Conservation (phyloP, 306 rosid species). For the Quillaja saponaria region DNA sequence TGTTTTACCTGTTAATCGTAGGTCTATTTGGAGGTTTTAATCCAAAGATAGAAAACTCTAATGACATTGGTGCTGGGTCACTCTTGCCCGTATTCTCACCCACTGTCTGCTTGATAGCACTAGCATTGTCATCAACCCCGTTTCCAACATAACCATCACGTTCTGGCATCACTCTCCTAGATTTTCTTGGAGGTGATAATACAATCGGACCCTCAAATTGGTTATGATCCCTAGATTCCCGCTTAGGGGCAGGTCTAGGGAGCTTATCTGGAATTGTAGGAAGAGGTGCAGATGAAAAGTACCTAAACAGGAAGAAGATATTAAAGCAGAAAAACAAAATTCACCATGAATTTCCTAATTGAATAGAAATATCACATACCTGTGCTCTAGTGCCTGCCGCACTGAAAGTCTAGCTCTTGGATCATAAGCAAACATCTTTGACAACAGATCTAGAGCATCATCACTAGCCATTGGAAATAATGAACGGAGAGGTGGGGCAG, state of each 20-base stretch:
- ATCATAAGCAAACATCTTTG: slow-evolving; percentile 95
- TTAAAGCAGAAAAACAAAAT: slow-evolving; percentile 17
- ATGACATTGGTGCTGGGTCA: slow-evolving; percentile 67
- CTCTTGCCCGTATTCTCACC: slow-evolving; percentile 71
- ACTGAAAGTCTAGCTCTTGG: slow-evolving; percentile 84
- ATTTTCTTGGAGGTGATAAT: slow-evolving; percentile 91
- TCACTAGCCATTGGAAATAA: slow-evolving; percentile 90
- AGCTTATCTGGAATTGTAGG: slow-evolving; percentile 84
- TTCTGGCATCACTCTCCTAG: slow-evolving; percentile 89
- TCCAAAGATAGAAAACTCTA: slow-evolving; percentile 90
- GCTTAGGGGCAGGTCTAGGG: slow-evolving; percentile 94
- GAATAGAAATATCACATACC: slow-evolving; percentile 47
- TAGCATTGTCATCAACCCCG: slow-evolving; percentile 6
- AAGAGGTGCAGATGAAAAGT: slow-evolving; percentile 78
- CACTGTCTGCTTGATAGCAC: slow-evolving; percentile 47
- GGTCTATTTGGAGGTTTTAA: slow-evolving; percentile 92
- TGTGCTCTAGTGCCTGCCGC: slow-evolving; percentile 91
- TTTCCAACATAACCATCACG: slow-evolving; percentile 74
- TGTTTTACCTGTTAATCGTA: slow-evolving; percentile 79
- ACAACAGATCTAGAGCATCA: slow-evolving; percentile 82
- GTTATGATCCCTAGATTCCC: slow-evolving; percentile 60
- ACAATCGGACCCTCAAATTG: slow-evolving; percentile 81
- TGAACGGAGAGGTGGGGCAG: slow-evolving; percentile 78
- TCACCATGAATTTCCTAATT: slow-evolving; percentile 1
- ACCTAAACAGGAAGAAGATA: slow-evolving; percentile 49